Evolutionary conservation across 2,329 filamentous ascomycete species (phyloP).

Genomic region (Chrysoporthe cubensis): DNA sequence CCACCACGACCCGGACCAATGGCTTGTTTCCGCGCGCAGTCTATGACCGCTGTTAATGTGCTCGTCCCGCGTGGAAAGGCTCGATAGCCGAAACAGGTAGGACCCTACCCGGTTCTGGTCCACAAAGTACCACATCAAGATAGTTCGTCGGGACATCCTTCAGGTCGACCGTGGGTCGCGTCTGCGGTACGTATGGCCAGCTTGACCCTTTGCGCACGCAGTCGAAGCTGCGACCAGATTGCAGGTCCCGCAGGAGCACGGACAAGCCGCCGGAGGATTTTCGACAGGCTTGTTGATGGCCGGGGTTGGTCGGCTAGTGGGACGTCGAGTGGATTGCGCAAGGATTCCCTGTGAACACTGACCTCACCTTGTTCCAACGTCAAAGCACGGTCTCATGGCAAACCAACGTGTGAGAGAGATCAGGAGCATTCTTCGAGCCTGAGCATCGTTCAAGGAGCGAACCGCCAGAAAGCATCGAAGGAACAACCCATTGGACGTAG

Average conservation of each 20-base stretch:
- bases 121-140: constrained; percentile 11
- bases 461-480: background rate
- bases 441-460: background rate
- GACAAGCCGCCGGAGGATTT: constrained; percentile 23
- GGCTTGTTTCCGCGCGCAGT: background rate
- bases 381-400: background rate
- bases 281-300: constrained; percentile 20
- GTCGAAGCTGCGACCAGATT: background rate
- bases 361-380: constrained; percentile 28
- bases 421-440: background rate
- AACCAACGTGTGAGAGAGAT: background rate
- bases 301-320: constrained; percentile 11
- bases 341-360: constrained; percentile 24
- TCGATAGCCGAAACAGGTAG: constrained; percentile 14
- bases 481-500: background rate
- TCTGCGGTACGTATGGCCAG: constrained; percentile 1
- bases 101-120: constrained; percentile 8
- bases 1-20: background rate
- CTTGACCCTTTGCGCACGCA: background rate
- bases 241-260: constrained; percentile 20
- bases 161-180: background rate
- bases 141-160: background rate
- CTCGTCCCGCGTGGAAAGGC: background rate
- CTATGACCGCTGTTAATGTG: background rate
- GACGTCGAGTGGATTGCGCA: constrained; percentile 16